Base-by-base conservation (phyloP, 2,329 filamentous ascomycete genomes). In the Acrodontium crateriforme region DNA sequence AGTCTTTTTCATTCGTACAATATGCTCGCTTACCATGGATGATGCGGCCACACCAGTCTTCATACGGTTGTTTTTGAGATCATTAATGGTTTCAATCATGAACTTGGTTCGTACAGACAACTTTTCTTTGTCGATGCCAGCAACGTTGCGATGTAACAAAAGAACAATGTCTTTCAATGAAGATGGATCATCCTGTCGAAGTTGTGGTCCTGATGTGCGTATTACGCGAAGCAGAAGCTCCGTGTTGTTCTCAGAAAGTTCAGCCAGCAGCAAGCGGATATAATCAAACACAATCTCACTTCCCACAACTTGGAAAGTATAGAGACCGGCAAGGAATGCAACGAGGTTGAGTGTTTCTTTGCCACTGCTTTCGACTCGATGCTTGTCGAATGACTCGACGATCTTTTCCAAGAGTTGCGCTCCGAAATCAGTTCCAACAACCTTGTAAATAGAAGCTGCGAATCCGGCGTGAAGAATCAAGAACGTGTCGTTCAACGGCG, bases 81-180 rank as follows among this genome's bases (percentile, higher is more conserved):
- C 82, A 34, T 80, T 83, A 52, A 98, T 93, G 1, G 79, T 89
- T 47, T 95, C 87, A 28, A 98, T 80, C 85, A 95, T 95, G 56
- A 94, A 94, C 41, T 80, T 91, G 1, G 87, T 94, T 31, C 89
- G 75, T 7, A 85, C 80, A 2, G 84, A 87, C 16, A 93, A 61
- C 12, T 74, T 78, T 9, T 62, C 61, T 44, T 80, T 72, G 4
- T 78, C 80, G 18, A 67, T 31, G 34, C 71, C 74, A 1, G 71
- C 62, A 3, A 85, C 69, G 1, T 76, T 72, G 13, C 76, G 74
- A 39, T 82, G 80, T 32, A 95, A 69, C 27, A 83, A 65, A 8
- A 77, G 61, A 5, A 93, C 76, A 37, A 98, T 89, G 37, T 92
- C 82, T 51, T 92, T 93, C 27, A 98, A 60, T 0, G 87, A 67